Evolutionary conservation across 352 stramenopile genomes (phyloP).

Genomic region (Phytopythium litorale): DNA sequence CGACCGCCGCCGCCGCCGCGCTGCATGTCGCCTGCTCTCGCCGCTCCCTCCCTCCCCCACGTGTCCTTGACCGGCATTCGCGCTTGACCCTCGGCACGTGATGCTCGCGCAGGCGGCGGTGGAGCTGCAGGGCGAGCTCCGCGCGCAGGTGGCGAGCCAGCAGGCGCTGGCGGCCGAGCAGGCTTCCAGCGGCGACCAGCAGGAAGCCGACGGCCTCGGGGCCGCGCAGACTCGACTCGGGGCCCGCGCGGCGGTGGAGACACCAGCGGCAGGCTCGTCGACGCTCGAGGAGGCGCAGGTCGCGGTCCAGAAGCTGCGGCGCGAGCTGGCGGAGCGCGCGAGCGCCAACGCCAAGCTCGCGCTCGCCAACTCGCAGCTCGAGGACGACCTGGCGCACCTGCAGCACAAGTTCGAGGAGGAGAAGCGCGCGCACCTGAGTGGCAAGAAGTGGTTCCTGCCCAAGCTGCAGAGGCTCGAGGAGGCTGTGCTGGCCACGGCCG

Average conservation of each 20-base stretch:
- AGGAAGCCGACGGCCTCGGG: background rate
- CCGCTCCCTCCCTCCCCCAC: background rate
- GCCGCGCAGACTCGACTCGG: background rate
- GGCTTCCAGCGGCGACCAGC: background rate
- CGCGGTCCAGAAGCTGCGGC: constrained; percentile 68
- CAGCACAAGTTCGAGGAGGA: constrained; percentile 68
- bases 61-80: background rate
- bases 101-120: constrained; percentile 49
- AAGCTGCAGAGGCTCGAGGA: constrained; percentile 82
- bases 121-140: constrained; percentile 51
- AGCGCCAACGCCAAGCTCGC: constrained; percentile 50
- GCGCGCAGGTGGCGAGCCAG: constrained; percentile 24
- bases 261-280: constrained; percentile 7
- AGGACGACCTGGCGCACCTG: constrained; percentile 66
- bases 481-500: constrained; percentile 40
- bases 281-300: constrained; percentile 60
- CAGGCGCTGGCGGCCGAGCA: background rate
- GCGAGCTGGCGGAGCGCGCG: constrained; percentile 62
- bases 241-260: constrained; percentile 6
- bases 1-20: background rate
- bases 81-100: constrained; percentile 28
- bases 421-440: constrained; percentile 56
- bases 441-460: constrained; percentile 60
- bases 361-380: constrained; percentile 67
- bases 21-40: background rate